phyloP scores from a whole-genome alignment of 2,329 filamentous ascomycete genomes.

The Penicillium hordei region DNA sequence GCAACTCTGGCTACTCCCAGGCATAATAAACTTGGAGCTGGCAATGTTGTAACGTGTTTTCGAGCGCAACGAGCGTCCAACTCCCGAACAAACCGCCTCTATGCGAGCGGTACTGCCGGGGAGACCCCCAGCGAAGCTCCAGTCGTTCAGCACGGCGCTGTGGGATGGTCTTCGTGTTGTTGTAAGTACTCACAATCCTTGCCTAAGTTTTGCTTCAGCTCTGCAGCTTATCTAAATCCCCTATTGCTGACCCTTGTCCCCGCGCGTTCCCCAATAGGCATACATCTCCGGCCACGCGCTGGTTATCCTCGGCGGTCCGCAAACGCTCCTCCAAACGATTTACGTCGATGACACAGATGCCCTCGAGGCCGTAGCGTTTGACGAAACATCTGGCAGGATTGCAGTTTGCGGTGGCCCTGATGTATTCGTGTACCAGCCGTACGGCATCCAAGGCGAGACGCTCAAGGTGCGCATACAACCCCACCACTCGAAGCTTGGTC shows the following conservation, averaged over 20 bases:
- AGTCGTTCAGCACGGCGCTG: conserved; percentile 71
- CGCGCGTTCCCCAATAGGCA: conserved; percentile 52
- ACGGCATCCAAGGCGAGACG: conserved; percentile 67
- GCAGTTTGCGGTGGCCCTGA: conserved; percentile 67
- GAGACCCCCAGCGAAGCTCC: conserved; percentile 72
- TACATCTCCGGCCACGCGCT: conserved; percentile 91
- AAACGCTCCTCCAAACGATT: conserved; percentile 80
- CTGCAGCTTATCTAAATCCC: not conserved
- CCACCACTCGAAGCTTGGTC: conserved; percentile 15
- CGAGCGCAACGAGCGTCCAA: conserved; percentile 30
- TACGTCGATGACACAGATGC: conserved; percentile 73
- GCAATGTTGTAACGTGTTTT: conserved; percentile 37
- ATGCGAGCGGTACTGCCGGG: conserved; percentile 81
- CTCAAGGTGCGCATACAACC: conserved; percentile 61
- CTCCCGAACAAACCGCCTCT: conserved; percentile 44
- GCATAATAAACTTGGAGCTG: conserved; percentile 6
- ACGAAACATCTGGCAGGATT: conserved; percentile 81
- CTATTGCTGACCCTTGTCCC: conserved; percentile 15
- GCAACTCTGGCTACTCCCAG: not conserved
- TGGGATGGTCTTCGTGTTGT: conserved; percentile 73
- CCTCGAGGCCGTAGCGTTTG: conserved; percentile 75
- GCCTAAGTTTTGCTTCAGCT: not conserved
- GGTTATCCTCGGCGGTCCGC: conserved; percentile 73
- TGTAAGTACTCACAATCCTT: conserved; percentile 50
- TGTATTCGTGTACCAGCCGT: conserved; percentile 76